Evolutionary conservation across 2,329 filamentous ascomycete genomes (phyloP).

Genomic region (Fonsecaea nubica): DNA sequence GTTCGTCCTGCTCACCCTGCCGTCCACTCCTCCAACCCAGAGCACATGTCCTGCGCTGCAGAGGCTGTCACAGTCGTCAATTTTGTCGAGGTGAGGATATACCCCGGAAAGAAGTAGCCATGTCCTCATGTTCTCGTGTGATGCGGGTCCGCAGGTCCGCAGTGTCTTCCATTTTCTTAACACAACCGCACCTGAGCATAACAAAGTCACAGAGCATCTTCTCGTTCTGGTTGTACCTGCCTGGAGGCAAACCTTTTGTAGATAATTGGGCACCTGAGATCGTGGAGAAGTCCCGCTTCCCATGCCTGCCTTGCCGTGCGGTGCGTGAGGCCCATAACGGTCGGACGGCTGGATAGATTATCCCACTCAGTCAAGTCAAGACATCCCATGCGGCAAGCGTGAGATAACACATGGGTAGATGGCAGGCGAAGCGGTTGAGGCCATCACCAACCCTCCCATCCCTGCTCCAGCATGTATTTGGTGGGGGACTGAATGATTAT

Average conservation of each 20-base stretch:
- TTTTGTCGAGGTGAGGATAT: conserved; percentile 38
- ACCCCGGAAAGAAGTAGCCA: background rate
- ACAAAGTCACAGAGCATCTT: background rate
- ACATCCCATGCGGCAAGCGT: background rate
- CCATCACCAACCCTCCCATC: background rate
- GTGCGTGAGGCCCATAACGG: background rate
- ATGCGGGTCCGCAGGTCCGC: background rate
- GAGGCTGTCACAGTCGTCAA: conserved; percentile 49
- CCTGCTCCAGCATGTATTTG: background rate
- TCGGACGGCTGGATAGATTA: background rate
- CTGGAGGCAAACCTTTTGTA: background rate
- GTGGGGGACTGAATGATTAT: background rate
- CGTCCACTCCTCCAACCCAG: conserved; percentile 48
- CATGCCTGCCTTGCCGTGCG: background rate
- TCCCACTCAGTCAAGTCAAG: background rate
- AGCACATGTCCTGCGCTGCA: conserved; percentile 49
- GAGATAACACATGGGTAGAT: background rate
- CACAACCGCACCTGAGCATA: background rate
- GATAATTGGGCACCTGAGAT: background rate
- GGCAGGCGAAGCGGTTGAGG: background rate
- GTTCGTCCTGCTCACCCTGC: conserved; percentile 47
- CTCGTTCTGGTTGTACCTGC: background rate
- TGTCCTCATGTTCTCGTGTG: background rate
- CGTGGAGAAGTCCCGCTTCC: background rate
- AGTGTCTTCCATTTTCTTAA: background rate